Base-by-base conservation (phyloP, 768 basidiomycete species). In the Kwoniella dejecticola region DNA sequence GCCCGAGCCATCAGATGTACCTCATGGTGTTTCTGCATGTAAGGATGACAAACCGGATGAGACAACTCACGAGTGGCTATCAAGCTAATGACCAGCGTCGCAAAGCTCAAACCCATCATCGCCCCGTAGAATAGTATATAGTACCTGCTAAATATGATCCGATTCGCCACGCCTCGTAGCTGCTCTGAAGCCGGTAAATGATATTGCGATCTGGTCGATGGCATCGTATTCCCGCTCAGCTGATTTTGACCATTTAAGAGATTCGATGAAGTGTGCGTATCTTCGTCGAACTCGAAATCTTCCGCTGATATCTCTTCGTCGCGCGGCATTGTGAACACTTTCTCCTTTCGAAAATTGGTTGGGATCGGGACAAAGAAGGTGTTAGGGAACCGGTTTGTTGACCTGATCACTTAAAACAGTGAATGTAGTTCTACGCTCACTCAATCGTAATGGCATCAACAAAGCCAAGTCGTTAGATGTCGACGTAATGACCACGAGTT, bases 61-160 rank as follows among this genome's bases (percentile, higher is more conserved):
- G 15, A 26, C 50, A 24, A 74, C 72, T 68, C 62, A 75, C 71
- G 61, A 27, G 66, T 69, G 33, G 68, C 62, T 38, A 74, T 69
- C 64, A 79, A 52, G 48, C 76, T 77, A 52, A 79, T 60, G 0
- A 77, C 68, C 12, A 79, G 68, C 13, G 77, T 79, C 3, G 70
- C 70, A 50, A 77, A 42, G 60, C 77, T 77, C 64, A 79, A 57
- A 40, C 76, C 64, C 64, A 77, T 77, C 77, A 79, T 79, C 24
- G 69, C 63, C 26, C 75, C 66, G 46, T 79, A 79, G 45, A 77
- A 79, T 36, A 75, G 49, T 48, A 79, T 74, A 52, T 79, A 79
- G 52, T 79, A 79, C 57, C 76, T 54, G 47, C 72, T 74, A 58
- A 77, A 79, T 29, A 79, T 69, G 42, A 79, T 79, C 55, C 77